Conservation (phyloP, 495 filamentous ascomycete genomes). For the Penicillium salamii region DNA sequence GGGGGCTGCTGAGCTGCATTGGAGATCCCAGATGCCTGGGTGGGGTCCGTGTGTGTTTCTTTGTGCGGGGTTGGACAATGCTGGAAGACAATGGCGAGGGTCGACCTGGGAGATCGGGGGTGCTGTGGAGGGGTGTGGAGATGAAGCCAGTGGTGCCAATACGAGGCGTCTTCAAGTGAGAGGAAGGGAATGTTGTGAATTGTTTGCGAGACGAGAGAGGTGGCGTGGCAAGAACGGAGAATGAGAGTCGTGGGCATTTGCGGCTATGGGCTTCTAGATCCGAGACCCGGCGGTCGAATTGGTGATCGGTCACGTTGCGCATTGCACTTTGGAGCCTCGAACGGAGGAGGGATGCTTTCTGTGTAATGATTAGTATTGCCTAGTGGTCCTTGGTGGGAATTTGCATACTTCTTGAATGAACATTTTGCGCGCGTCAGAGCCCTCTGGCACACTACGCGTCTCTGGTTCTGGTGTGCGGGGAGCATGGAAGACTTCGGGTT, state of each 20-base stretch:
- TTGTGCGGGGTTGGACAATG: constrained; percentile 16
- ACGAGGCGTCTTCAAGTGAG: constrained; percentile 22
- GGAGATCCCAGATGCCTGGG: constrained; percentile 24
- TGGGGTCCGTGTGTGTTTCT: constrained; percentile 22
- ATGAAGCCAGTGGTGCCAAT: constrained; percentile 22
- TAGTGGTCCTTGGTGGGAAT: background rate
- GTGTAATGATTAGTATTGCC: constrained; percentile 5
- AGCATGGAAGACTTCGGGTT: constrained; percentile 11
- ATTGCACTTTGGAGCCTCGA: constrained; percentile 44
- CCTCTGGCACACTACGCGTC: constrained; percentile 27
- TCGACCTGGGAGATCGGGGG: constrained; percentile 21
- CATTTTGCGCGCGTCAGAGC: constrained; percentile 37
- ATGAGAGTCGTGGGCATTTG: constrained; percentile 35
- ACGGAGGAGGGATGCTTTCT: constrained; percentile 47
- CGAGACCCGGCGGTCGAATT: constrained; percentile 46
- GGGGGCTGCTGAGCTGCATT: constrained; percentile 41
- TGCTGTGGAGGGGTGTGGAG: constrained; percentile 18
- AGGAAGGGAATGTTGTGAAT: constrained; percentile 12
- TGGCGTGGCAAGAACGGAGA: constrained; percentile 20
- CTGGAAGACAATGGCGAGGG: constrained; percentile 10
- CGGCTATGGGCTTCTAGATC: constrained; percentile 44
- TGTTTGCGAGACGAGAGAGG: constrained; percentile 15
- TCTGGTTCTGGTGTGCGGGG: constrained; percentile 5
- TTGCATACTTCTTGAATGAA: constrained; percentile 45
- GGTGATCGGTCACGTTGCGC: constrained; percentile 39